A percentile compares a stretch with the other conserved stretches of the same genome.
Conservation (phyloP, 495 filamentous ascomycete genomes). For the Xylaria castorea region DNA sequence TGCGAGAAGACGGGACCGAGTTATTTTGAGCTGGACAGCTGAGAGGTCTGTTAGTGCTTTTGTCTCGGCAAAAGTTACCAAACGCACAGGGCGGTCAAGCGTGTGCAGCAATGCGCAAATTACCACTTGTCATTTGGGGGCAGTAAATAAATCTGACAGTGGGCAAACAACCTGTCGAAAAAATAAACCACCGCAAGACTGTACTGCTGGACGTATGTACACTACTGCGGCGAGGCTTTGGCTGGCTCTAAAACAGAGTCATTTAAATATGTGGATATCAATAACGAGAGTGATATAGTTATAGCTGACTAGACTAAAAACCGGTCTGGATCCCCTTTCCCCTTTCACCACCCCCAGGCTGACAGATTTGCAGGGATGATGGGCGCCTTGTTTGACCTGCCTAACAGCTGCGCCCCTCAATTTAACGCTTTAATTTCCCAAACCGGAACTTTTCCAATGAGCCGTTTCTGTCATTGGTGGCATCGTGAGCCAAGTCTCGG, state of each 20-base stretch:
- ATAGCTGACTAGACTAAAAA: not conserved
- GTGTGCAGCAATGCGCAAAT: not conserved
- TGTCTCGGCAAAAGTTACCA: not conserved
- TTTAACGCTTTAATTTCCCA: constrained; percentile 21
- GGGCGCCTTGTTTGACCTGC: constrained; percentile 12
- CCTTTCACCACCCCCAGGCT: constrained; percentile 2
- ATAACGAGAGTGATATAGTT: not conserved
- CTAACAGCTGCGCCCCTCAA: constrained; percentile 21
- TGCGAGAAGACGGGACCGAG: not conserved
- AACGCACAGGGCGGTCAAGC: not conserved
- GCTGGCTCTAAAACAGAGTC: not conserved
- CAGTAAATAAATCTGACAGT: not conserved
- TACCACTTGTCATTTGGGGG: not conserved
- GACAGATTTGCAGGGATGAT: not conserved
- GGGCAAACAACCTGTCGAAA: not conserved
- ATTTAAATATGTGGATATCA: not conserved
- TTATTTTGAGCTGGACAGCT: not conserved
- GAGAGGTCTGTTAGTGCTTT: not conserved
- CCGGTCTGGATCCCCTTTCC: not conserved
- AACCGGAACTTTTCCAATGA: constrained; percentile 2
- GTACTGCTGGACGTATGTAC: not conserved
- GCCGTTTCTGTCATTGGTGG: not conserved
- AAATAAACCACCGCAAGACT: not conserved
- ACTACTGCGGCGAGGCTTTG: not conserved
- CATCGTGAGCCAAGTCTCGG: not conserved